These are phyloP conservation scores for Colletotrichum nymphaeae DNA, from an alignment of 2,329 filamentous ascomycete genomes.

Conservation along the genomic window DNA sequence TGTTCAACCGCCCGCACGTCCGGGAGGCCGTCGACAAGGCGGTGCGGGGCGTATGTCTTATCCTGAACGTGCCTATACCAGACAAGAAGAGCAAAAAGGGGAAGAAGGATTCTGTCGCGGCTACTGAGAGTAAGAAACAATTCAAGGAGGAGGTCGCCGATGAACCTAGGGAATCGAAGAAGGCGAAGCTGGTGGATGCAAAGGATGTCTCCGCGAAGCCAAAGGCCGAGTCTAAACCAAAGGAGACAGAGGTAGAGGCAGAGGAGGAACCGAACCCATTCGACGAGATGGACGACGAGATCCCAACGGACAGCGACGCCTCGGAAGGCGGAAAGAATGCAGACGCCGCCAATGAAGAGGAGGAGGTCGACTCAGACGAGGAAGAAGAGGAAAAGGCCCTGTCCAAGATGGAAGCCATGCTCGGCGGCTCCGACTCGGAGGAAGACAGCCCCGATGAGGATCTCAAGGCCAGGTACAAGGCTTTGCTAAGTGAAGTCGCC, in stretches of 20 bases:
- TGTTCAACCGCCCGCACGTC: slow-evolving; percentile 65
- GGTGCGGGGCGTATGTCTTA: slow-evolving; percentile 59
- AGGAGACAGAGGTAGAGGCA: slow-evolving; percentile 41
- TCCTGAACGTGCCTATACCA: slow-evolving; percentile 60
- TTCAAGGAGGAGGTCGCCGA: slow-evolving; percentile 41
- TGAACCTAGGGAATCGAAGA: slow-evolving; percentile 44
- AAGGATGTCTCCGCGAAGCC: slow-evolving; percentile 39
- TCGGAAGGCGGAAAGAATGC: slow-evolving; percentile 40
- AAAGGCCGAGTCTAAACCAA: slow-evolving; percentile 46
- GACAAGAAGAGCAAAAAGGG: slow-evolving; percentile 51
- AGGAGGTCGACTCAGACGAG: slow-evolving; percentile 40
- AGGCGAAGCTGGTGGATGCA: slow-evolving; percentile 38
- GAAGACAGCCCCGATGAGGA: slow-evolving; percentile 52
- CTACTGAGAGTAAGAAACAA: slow-evolving; percentile 44
- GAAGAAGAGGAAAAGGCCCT: slow-evolving; percentile 49
- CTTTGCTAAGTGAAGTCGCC: slow-evolving; percentile 56
- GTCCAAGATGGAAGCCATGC: slow-evolving; percentile 58
- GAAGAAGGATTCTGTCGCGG: slow-evolving; percentile 40
- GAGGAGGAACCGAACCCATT: slow-evolving; percentile 43
- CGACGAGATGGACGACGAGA: slow-evolving; percentile 34
- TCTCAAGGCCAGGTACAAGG: slow-evolving; percentile 56
- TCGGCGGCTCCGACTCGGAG: slow-evolving; percentile 57
- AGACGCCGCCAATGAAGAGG: slow-evolving; percentile 42
- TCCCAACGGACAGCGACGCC: slow-evolving; percentile 37
- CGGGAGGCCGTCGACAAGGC: slow-evolving; percentile 61